phyloP scores from a whole-genome alignment of 1,284 basidiomycete genomes.

The Melampsora medusae region DNA sequence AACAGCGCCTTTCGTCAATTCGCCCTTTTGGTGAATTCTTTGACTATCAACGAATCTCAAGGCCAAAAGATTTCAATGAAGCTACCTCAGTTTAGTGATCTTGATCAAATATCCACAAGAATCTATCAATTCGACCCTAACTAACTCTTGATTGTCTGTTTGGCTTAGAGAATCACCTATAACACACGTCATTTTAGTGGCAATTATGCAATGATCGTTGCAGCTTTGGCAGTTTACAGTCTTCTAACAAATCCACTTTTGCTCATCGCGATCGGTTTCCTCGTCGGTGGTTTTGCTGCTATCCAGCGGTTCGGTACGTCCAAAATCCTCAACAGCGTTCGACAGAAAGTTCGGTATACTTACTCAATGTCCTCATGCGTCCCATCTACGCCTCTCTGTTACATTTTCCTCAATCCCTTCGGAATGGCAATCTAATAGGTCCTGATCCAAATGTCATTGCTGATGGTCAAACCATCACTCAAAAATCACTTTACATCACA shows the following conservation, averaged over 20 bases:
- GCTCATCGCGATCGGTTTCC: conserved; percentile 78
- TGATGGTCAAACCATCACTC: conserved; percentile 45
- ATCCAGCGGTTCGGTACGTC: conserved; percentile 85
- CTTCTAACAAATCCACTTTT: conserved; percentile 77
- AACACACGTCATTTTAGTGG: conserved; percentile 69
- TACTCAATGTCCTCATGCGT: conserved; percentile 7
- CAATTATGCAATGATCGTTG: conserved; percentile 83
- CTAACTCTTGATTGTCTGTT: neutral
- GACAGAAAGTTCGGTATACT: neutral
- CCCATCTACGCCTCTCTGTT: conserved; percentile 19
- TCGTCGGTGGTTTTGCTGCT: conserved; percentile 82
- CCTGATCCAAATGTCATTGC: conserved; percentile 24
- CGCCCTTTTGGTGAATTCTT: conserved; percentile 74
- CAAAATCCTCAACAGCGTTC: neutral
- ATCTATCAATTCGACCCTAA: neutral
- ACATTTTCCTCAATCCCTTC: too few relatives aligned
- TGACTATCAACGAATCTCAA: conserved; percentile 80
- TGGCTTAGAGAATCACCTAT: conserved; percentile 73
- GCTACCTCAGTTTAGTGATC: conserved; percentile 53
- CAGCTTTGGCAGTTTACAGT: conserved; percentile 79
- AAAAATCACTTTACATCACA: conserved; percentile 64
- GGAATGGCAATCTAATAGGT: neutral
- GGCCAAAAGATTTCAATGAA: conserved; percentile 65
- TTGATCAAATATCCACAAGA: neutral
- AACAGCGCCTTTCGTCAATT: conserved; percentile 77